phyloP scores from a whole-genome alignment of 176 grass and related monocot genomes.

The Lolium multiflorum region DNA sequence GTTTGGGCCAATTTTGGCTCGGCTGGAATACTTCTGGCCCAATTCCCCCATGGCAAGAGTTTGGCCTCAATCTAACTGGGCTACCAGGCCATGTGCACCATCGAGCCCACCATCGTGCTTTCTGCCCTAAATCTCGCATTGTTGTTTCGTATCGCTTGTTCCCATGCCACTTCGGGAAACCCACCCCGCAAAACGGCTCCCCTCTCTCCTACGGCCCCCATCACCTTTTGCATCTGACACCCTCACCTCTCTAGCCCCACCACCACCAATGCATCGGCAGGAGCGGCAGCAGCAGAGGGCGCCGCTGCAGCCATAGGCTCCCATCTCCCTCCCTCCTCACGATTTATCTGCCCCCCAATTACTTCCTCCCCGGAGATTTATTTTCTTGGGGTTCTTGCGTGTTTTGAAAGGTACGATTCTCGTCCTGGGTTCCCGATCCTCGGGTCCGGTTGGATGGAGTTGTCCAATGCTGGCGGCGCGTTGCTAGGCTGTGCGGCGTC shows the following conservation, averaged over 20 bases:
- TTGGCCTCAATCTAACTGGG: too few relatives aligned
- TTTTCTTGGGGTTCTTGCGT: not conserved
- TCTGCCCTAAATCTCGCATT: not conserved
- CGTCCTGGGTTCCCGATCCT: not conserved
- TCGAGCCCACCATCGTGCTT: not conserved
- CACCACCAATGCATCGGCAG: conserved; percentile 11
- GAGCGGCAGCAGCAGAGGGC: not conserved
- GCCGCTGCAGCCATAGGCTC: not conserved
- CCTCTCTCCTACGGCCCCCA: not conserved
- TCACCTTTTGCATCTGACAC: conserved; percentile 22
- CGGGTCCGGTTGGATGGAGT: not conserved
- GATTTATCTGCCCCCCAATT: not conserved
- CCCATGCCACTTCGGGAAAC: not conserved
- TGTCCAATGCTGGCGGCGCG: not conserved
- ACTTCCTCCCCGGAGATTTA: not conserved
- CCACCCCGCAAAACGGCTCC: not conserved
- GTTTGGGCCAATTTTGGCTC: too few relatives aligned
- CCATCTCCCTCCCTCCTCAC: not conserved
- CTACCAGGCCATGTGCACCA: not conserved
- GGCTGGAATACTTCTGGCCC: too few relatives aligned
- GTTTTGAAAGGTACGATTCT: not conserved
- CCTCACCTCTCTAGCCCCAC: not conserved
- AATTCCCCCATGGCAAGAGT: too few relatives aligned
- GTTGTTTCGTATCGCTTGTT: not conserved
- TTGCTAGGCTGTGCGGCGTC: not conserved